phyloP scores from a whole-genome alignment of 371 early-diverging fungal species.

The Actinomortierella ambigua region DNA sequence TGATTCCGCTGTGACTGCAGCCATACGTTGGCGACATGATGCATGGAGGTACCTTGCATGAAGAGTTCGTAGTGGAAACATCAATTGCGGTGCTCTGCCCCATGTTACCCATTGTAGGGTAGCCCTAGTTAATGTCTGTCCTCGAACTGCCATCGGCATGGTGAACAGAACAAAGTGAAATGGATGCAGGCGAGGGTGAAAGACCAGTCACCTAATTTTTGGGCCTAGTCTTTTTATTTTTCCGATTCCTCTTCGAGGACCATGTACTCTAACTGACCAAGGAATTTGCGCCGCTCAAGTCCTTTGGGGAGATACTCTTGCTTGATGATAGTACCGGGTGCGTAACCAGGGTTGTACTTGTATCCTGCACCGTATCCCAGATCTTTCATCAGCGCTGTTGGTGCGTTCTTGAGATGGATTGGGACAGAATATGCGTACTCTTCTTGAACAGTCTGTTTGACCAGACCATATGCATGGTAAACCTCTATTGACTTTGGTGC shows the following conservation, averaged over 20 bases:
- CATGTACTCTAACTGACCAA: slow-evolving; percentile 46
- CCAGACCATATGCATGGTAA: slow-evolving; percentile 72
- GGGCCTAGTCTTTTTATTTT: neutral
- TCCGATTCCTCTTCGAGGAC: neutral
- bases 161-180: too few species aligned
- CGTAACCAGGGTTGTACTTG: slow-evolving; percentile 84
- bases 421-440: slow-evolving; percentile 82
- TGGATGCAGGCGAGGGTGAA: too few species aligned
- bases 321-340: slow-evolving; percentile 54
- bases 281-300: slow-evolving; percentile 56
- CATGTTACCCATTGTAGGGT: too few species aligned
- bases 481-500: slow-evolving; percentile 82
- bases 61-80: too few species aligned
- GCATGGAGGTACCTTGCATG: too few species aligned
- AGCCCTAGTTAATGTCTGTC: too few species aligned
- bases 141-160: too few species aligned
- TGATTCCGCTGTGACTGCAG: too few species aligned
- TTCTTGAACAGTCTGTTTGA: slow-evolving; percentile 61
- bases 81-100: too few species aligned
- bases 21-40: too few species aligned
- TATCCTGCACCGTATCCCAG: slow-evolving; percentile 80
- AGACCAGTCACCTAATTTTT: neutral
- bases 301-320: slow-evolving; percentile 80
- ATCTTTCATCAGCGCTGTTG: slow-evolving; percentile 75
- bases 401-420: slow-evolving; percentile 86